Percentiles rank a stretch among this genome's conserved stretches.
phyloP scores from a whole-genome alignment of 176 grass and related monocot genomes.

The Phyllostachys edulis region DNA sequence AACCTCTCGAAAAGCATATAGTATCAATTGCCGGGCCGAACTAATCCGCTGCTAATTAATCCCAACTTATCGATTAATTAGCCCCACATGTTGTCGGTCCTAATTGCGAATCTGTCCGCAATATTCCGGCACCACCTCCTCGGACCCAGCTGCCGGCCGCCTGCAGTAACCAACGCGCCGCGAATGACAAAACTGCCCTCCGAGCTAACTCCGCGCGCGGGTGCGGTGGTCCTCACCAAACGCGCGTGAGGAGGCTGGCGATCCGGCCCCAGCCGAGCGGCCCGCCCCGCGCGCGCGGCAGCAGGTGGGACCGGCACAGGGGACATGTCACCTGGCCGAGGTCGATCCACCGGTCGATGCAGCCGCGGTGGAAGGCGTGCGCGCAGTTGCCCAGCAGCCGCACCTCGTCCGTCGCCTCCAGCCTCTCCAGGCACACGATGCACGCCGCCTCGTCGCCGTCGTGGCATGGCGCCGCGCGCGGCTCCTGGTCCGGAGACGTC shows the following conservation, averaged over 20 bases:
- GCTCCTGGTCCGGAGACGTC: not conserved
- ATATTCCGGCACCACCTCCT: not conserved
- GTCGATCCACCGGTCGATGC: conserved; percentile 87
- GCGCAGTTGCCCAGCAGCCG: conserved; percentile 63
- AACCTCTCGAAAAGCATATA: not conserved
- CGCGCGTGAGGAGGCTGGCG: conserved; percentile 20
- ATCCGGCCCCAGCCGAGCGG: conserved; percentile 19
- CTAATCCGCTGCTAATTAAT: conserved; percentile 7
- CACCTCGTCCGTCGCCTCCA: conserved; percentile 46
- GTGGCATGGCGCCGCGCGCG: not conserved
- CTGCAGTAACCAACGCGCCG: not conserved
- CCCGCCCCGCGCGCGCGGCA: conserved; percentile 1
- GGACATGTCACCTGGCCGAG: conserved; percentile 56
- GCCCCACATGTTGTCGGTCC: not conserved
- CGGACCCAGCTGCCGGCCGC: not conserved
- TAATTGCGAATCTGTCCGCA: conserved; percentile 9
- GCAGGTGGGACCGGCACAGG: conserved; percentile 55
- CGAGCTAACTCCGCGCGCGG: not conserved
- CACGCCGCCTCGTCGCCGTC: conserved; percentile 7
- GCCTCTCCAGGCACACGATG: conserved; percentile 66
- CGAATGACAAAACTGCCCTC: not conserved
- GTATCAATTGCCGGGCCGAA: not conserved
- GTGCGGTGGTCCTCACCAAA: not conserved
- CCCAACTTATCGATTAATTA: not conserved
- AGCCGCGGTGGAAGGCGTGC: conserved; percentile 70